A percentile compares a stretch with the other conserved stretches of the same genome.
phyloP scores from a whole-genome alignment of 228 moss, liverwort and hornwort genomes.

The Sphagnum magellanicum region DNA sequence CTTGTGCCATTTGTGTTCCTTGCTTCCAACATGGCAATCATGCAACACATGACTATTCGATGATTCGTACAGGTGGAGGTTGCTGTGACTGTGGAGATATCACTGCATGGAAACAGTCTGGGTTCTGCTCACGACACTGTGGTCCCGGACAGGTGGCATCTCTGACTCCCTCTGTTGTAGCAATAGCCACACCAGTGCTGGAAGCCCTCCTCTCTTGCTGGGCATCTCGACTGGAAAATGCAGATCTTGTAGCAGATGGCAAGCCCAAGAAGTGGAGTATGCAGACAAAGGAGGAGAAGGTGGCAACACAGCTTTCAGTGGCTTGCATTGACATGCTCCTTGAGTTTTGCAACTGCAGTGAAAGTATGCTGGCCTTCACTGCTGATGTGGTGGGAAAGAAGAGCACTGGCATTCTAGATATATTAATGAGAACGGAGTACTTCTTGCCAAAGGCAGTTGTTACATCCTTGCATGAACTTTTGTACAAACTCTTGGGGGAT shows the following conservation, averaged over 20 bases:
- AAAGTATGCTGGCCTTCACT: conserved; percentile 77
- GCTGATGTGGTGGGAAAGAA: conserved; percentile 66
- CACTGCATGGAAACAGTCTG: conserved; percentile 81
- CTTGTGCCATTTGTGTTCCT: conserved; percentile 88
- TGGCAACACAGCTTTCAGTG: conserved; percentile 63
- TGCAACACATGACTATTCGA: conserved; percentile 70
- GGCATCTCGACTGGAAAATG: conserved; percentile 46
- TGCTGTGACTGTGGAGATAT: conserved; percentile 94
- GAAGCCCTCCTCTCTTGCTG: conserved; percentile 59
- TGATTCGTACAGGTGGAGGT: conserved; percentile 84
- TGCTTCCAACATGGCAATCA: conserved; percentile 91
- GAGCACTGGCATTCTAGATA: conserved; percentile 59
- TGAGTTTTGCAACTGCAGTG: conserved; percentile 70
- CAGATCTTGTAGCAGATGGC: conserved; percentile 46
- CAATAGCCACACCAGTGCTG: conserved; percentile 55
- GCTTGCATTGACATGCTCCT: conserved; percentile 80
- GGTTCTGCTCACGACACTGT: conserved; percentile 74
- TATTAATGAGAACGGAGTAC: conserved; percentile 66
- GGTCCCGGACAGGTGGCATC: conserved; percentile 79
- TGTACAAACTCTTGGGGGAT: conserved; percentile 90
- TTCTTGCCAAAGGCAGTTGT: conserved; percentile 52
- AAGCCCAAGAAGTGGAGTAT: conserved; percentile 46
- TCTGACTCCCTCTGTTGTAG: conserved; percentile 38
- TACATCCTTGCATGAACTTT: conserved; percentile 51
- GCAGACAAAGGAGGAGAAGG: conserved; percentile 55